Base-by-base conservation (phyloP, 352 stramenopile species). In the Phytophthora hibernalis region DNA sequence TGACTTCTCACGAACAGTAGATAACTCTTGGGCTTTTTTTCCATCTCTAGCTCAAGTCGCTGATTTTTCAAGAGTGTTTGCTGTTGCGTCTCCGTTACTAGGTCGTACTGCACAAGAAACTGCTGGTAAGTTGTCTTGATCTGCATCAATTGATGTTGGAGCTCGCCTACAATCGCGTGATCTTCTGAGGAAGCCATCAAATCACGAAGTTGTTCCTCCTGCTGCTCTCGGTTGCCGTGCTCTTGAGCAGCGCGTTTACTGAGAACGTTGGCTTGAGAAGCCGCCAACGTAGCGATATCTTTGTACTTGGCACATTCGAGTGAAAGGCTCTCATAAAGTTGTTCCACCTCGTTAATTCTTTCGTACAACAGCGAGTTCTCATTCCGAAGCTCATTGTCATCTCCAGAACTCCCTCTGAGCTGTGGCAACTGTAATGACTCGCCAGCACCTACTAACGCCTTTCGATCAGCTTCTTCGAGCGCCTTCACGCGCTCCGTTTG, bases 101-200 rank as follows among this genome's bases (percentile, higher is more conserved):
- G 44, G 11, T 95, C 83, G 56, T 93, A 92, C 30, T 90, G 85
- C 28, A 77, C 47, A 0, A 86, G 33, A n/a, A 92, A 94, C n/a
- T 90, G 80, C 61, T 96, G 87, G 67, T 93, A 96, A 13, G 78
- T 89, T 4, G 72, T 42, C 58, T 92, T 96, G n/a, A 96, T 87
- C n/a, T 93, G 79, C 63, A 95, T 82, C 15, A 98, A 70, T 63
- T 97, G 84, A 28, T 93, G 82, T 66, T 98, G 95, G 12, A 98
- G 72, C 53, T 85, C 74, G 1, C 89, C 94, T 35, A 98, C 95
- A 30, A 98, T 79, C 4, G 90, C 80, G 42, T 97, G 90, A 66
- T 98, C 95, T 62, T 98, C 93, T 2, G 78, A 94, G 0, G 86
- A 77, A 0, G 74, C 79, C 57, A 93, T 91, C 13, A 96, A 66